phyloP scores from a whole-genome alignment of 306 rosid species.

The Trichosanthes cucumerina region DNA sequence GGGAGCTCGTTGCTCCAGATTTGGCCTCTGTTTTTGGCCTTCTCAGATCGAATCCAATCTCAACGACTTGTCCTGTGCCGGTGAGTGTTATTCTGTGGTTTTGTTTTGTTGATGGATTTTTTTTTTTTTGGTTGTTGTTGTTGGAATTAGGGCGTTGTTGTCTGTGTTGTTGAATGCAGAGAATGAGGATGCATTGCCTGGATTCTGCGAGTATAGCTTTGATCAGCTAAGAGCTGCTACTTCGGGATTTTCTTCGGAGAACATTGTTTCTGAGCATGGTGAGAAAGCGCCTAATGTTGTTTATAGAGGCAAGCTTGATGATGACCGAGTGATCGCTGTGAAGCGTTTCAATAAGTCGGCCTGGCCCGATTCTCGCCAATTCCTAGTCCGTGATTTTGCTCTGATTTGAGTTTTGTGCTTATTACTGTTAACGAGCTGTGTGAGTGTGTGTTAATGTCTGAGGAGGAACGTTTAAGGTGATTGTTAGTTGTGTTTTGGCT shows the following conservation, averaged over 20 bases:
- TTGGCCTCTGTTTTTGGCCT: constrained; percentile 79
- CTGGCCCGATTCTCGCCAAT: constrained; percentile 98
- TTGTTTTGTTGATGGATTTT: neutral
- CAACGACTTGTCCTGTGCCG: constrained; percentile 45
- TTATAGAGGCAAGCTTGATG: constrained; percentile 64
- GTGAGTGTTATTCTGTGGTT: constrained; percentile 28
- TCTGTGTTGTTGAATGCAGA: constrained; percentile 34
- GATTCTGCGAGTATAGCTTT: constrained; percentile 64
- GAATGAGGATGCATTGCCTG: constrained; percentile 51
- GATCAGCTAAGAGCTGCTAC: constrained; percentile 74
- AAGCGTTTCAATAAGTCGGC: constrained; percentile 92
- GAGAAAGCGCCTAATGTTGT: constrained; percentile 99
- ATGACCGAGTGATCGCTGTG: constrained; percentile 63
- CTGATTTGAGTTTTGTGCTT: neutral
- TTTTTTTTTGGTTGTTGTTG: neutral
- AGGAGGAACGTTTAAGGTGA: constrained; percentile 3
- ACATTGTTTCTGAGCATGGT: constrained; percentile 95
- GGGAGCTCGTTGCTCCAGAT: constrained; percentile 96
- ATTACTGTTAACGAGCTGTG: neutral
- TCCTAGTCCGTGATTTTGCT: constrained; percentile 50
- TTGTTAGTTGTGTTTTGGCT: neutral
- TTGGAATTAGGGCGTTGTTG: neutral
- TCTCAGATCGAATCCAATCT: constrained; percentile 63
- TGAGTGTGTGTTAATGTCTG: neutral
- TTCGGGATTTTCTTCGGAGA: constrained; percentile 72